Evolutionary conservation across 2,329 filamentous ascomycete genomes (phyloP).

Genomic region (Fusarium anthophilum): DNA sequence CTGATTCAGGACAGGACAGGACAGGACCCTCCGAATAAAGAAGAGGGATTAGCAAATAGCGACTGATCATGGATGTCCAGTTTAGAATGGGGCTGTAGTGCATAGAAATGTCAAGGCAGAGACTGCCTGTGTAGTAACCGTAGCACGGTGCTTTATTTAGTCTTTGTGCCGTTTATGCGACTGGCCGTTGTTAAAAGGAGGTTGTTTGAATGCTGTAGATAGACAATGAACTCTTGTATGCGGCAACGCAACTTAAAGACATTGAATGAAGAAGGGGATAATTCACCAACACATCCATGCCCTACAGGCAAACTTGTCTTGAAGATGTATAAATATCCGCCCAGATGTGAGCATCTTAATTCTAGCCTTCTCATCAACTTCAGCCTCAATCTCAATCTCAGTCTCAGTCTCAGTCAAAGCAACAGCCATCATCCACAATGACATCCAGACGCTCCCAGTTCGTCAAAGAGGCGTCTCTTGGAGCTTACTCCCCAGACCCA

Average conservation of each 20-base stretch:
- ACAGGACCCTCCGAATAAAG: constrained; percentile 11
- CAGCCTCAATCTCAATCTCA: neutral
- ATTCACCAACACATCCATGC: neutral
- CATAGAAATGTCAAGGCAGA: neutral
- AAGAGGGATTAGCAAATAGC: constrained; percentile 27
- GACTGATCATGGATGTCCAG: constrained; percentile 5
- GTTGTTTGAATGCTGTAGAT: neutral
- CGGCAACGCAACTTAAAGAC: neutral
- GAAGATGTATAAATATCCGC: constrained; percentile 13
- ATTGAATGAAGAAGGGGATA: neutral
- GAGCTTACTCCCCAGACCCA: neutral
- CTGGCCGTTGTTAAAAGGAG: neutral
- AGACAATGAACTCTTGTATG: neutral
- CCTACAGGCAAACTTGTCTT: neutral
- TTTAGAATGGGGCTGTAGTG: neutral
- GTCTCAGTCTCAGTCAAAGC: neutral
- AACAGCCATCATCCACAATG: constrained; percentile 1
- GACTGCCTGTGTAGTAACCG: neutral
- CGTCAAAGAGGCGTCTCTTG: neutral
- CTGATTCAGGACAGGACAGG: constrained; percentile 18
- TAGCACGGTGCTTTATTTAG: neutral
- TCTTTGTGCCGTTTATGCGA: constrained; percentile 11
- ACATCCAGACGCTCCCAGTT: constrained; percentile 13
- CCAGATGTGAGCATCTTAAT: neutral
- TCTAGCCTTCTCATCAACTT: neutral